phyloP scores from a whole-genome alignment of 1,284 basidiomycete species.

The Waitea zeae region DNA sequence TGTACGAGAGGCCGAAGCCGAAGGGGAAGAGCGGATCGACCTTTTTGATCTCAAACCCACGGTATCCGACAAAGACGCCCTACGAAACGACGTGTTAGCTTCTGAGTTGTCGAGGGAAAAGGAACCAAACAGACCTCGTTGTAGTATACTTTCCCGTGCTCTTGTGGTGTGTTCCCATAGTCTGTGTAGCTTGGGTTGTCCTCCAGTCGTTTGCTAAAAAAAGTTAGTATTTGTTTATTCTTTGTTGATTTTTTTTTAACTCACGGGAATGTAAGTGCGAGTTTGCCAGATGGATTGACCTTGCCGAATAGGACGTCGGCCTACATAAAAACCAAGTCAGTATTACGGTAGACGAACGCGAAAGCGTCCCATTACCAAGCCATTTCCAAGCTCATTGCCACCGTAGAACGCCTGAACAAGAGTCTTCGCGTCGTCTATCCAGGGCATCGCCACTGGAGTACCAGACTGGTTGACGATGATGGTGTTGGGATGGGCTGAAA shows the following conservation, averaged over 20 bases:
- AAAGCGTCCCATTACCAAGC: conserved; percentile 22
- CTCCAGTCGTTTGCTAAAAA: conserved; percentile 19
- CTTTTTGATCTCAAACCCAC: conserved; percentile 48
- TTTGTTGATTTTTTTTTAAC: conserved; percentile 37
- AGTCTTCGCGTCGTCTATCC: conserved; percentile 45
- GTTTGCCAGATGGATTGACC: conserved; percentile 64
- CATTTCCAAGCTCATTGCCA: conserved; percentile 67
- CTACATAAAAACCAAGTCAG: conserved; percentile 29
- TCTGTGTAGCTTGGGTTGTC: conserved; percentile 23
- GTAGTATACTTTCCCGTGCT: conserved; percentile 20
- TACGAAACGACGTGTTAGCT: conserved; percentile 41
- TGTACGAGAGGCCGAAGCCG: conserved; percentile 77
- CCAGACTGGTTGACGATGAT: conserved; percentile 68
- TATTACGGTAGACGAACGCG: not conserved
- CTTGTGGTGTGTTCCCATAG: conserved; percentile 21
- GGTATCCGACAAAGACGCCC: conserved; percentile 65
- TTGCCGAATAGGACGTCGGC: conserved; percentile 67
- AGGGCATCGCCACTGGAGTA: conserved; percentile 60
- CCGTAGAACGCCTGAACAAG: conserved; percentile 72
- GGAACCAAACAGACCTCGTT: conserved; percentile 17
- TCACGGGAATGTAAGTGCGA: conserved; percentile 69
- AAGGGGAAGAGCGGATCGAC: conserved; percentile 61
- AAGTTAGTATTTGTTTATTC: conserved; percentile 35
- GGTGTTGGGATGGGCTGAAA: conserved; percentile 48
- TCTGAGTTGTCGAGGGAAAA: too few species aligned